These are phyloP conservation scores for Kwoniella dejecticola DNA, from an alignment of 768 basidiomycete genomes.

Conservation along the genomic window DNA sequence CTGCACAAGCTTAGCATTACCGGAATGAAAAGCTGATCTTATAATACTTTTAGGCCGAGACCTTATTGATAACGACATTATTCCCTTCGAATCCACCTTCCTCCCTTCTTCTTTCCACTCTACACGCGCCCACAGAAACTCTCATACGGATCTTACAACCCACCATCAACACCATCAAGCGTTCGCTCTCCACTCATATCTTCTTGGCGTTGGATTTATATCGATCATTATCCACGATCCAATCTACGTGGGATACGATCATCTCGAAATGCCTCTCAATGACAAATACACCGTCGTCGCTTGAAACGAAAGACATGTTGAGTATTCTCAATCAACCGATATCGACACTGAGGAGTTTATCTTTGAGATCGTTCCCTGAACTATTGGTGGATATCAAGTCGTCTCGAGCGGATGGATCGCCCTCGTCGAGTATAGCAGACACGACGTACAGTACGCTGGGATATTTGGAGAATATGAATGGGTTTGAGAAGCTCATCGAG, in stretches of 20 bases:
- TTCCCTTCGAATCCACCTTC: slow-evolving; percentile 39
- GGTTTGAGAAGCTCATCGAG: slow-evolving; percentile 40
- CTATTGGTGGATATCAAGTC: slow-evolving; percentile 50
- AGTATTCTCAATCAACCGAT: slow-evolving; percentile 19
- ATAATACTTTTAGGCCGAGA: slow-evolving; percentile 42
- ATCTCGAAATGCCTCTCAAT: slow-evolving; percentile 34
- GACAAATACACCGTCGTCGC: slow-evolving; percentile 25
- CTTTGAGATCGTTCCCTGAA: slow-evolving; percentile 51
- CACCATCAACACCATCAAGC: slow-evolving; percentile 44
- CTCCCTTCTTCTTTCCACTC: slow-evolving; percentile 26
- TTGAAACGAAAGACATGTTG: slow-evolving; percentile 18
- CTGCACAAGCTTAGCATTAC: not conserved
- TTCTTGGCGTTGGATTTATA: slow-evolving; percentile 52
- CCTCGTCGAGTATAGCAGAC: slow-evolving; percentile 34
- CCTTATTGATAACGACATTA: slow-evolving; percentile 42
- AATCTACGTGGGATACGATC: slow-evolving; percentile 38
- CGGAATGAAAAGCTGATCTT: not conserved
- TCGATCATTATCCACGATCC: slow-evolving; percentile 29
- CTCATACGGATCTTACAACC: slow-evolving; percentile 29
- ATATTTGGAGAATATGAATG: slow-evolving; percentile 48
- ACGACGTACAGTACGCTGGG: slow-evolving; percentile 48
- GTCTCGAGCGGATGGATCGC: slow-evolving; percentile 8
- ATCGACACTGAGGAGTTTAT: slow-evolving; percentile 30
- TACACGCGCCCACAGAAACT: slow-evolving; percentile 16
- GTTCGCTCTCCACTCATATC: slow-evolving; percentile 40